Conservation (phyloP, 2,329 filamentous ascomycete genomes). For the Epichloe brachyelytri region DNA sequence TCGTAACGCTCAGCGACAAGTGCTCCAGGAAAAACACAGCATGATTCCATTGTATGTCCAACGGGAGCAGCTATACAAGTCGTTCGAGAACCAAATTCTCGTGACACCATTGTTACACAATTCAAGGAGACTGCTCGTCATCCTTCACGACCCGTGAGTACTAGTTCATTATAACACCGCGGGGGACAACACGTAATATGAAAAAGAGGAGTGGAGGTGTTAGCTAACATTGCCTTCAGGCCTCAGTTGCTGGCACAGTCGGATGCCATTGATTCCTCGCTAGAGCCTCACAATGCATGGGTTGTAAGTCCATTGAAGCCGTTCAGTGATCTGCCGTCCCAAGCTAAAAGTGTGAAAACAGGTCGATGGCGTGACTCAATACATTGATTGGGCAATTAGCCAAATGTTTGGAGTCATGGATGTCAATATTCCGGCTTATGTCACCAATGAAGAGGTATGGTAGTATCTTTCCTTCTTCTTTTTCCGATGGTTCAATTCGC, state of each 20-base stretch:
- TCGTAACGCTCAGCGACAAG: conserved; percentile 60
- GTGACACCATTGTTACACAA: conserved; percentile 60
- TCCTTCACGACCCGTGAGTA: conserved; percentile 81
- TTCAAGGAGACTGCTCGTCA: conserved; percentile 59
- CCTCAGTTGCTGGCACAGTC: conserved; percentile 57
- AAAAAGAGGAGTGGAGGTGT: background rate
- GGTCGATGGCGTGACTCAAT: conserved; percentile 70
- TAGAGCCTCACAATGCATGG: conserved; percentile 79
- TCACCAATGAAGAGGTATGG: conserved; percentile 48
- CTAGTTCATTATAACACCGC: background rate
- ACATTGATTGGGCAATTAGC: conserved; percentile 71
- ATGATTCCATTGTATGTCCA: conserved; percentile 77
- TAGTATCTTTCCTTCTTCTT: background rate
- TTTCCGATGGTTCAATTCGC: background rate
- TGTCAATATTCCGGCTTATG: conserved; percentile 73
- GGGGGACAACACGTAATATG: background rate
- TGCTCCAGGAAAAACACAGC: conserved; percentile 55
- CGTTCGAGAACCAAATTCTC: conserved; percentile 77
- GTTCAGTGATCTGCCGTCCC: background rate
- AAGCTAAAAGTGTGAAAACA: conserved; percentile 26
- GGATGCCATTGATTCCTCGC: conserved; percentile 54
- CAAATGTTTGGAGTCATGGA: conserved; percentile 78
- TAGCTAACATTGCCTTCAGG: conserved; percentile 17
- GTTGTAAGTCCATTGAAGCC: conserved; percentile 45
- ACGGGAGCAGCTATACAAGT: conserved; percentile 56